Conservation (phyloP, 2,329 filamentous ascomycete species). For the Allantophomopsis lycopodina region DNA sequence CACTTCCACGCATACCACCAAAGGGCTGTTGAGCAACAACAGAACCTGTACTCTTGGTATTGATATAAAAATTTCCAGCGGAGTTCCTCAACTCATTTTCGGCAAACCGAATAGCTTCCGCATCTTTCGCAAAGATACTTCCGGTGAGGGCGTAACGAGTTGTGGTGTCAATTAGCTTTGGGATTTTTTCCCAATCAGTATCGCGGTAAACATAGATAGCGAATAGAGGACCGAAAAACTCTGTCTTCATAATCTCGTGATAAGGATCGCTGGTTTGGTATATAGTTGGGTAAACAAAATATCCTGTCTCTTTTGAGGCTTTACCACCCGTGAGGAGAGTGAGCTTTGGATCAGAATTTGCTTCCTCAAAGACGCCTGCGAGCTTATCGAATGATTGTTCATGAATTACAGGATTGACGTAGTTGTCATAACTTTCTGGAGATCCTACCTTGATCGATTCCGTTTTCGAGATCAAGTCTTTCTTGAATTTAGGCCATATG, state of each 20-base stretch:
- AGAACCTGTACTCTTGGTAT: conserved; percentile 63
- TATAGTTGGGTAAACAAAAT: conserved; percentile 70
- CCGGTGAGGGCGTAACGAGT: conserved; percentile 67
- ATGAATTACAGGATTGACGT: conserved; percentile 82
- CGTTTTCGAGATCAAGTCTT: conserved; percentile 53
- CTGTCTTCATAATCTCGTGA: conserved; percentile 59
- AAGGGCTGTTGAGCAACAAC: conserved; percentile 60
- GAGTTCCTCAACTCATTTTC: conserved; percentile 56
- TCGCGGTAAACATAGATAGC: conserved; percentile 67
- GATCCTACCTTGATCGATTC: conserved; percentile 57
- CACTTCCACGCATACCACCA: conserved; percentile 49
- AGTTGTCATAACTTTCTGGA: conserved; percentile 57
- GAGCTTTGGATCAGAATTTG: conserved; percentile 59
- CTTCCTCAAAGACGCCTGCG: conserved; percentile 57
- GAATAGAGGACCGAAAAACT: conserved; percentile 70
- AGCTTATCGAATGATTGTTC: conserved; percentile 71
- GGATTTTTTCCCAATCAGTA: conserved; percentile 39
- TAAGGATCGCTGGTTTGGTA: conserved; percentile 58
- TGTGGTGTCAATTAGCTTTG: conserved; percentile 51
- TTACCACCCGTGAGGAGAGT: conserved; percentile 60
- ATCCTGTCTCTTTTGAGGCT: conserved; percentile 64
- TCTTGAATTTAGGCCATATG: conserved; percentile 58
- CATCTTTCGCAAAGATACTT: conserved; percentile 56
- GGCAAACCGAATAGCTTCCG: conserved; percentile 46
- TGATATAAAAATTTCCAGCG: conserved; percentile 72